Evolutionary conservation across 495 filamentous ascomycete species (phyloP), one percentile per base, ranked within the genome.

Genomic region (Coniosporium apollinis): DNA sequence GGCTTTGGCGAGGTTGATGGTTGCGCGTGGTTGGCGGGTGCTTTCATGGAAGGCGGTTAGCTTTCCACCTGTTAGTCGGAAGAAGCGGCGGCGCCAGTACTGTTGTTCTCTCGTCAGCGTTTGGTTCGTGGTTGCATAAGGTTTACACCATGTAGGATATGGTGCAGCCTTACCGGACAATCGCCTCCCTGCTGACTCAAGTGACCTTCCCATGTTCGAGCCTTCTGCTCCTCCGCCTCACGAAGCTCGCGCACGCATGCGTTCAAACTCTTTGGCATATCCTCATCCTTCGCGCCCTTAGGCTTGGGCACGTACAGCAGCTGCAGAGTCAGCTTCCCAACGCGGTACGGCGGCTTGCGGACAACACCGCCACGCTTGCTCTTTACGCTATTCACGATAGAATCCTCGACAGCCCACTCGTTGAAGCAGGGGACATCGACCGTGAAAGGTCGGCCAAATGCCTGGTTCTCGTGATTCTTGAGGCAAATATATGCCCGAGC

Each of bases 231-330:
- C 49, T 91, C 82, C 7, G 86, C 85, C 28, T 87, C 82, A 44
- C 76, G 79, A 60, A 97, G 69, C 60, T 96, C 87, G 9, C 89
- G 67, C 42, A 96, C 81, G 51, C 83, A 91, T 26, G 77, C 74
- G 50, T 81, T 87, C 83, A 97, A 92, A 58, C 86, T 94, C 72
- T 94, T 93, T 11, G 89, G 89, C 79, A 96, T 92, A 44, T 94
- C 89, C 21, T 92, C 85, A 39, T 94, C 86, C 37, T 75, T 74
- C n/a, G 74, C 68, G 28, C 77, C 80, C 60, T 81, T 81, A 0
- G 89, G 86, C 46, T 83, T 87, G 1, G 89, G 89, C 1, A 97
- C 84, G 49, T 89, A 97, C 4, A 96, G 61, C 4, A 96, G 64
- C 59, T 96, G 89, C 26, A 97, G 63, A 49, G 92, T 81, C 29